Evolutionary conservation across 2,329 filamentous ascomycete species (phyloP).

Genomic region (Cladosporium cucumerinum): DNA sequence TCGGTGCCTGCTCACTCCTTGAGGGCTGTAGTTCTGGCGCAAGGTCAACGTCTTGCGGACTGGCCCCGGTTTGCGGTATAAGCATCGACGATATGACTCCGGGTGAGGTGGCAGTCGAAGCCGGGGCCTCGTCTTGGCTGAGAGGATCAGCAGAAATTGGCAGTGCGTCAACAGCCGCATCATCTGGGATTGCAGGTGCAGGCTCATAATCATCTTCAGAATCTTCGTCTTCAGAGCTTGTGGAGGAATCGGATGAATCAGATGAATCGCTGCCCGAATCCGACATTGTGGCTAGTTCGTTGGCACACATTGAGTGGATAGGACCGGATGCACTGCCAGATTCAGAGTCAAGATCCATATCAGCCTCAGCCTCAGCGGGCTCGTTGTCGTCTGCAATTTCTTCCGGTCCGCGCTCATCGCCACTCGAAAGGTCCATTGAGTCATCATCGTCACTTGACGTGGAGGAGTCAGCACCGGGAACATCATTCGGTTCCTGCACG

Average conservation of each 20-base stretch:
- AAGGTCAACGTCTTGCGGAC: conserved; percentile 35
- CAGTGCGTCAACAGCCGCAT: neutral
- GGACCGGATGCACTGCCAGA: neutral
- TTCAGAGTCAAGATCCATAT: neutral
- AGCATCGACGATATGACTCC: neutral
- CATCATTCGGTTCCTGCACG: neutral
- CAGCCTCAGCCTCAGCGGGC: neutral
- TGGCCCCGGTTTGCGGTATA: neutral
- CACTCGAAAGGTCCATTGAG: conserved; percentile 23
- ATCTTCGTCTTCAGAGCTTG: conserved; percentile 19
- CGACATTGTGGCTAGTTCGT: neutral
- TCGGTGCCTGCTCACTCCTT: conserved; percentile 20
- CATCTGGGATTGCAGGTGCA: neutral
- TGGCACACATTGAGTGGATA: neutral
- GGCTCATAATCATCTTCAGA: conserved; percentile 16
- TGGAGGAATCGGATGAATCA: conserved; percentile 17
- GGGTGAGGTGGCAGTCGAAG: neutral
- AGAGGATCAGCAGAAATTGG: neutral
- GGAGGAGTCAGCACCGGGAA: neutral
- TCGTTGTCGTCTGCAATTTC: neutral
- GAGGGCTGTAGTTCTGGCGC: conserved; percentile 39
- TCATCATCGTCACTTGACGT: conserved; percentile 20
- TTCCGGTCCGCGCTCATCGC: conserved; percentile 2
- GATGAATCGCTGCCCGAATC: conserved; percentile 9
- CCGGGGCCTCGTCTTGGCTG: neutral